These are phyloP conservation scores for Cantharellus cinnabarinus DNA, from an alignment of 768 basidiomycete species.

Conservation along the genomic window DNA sequence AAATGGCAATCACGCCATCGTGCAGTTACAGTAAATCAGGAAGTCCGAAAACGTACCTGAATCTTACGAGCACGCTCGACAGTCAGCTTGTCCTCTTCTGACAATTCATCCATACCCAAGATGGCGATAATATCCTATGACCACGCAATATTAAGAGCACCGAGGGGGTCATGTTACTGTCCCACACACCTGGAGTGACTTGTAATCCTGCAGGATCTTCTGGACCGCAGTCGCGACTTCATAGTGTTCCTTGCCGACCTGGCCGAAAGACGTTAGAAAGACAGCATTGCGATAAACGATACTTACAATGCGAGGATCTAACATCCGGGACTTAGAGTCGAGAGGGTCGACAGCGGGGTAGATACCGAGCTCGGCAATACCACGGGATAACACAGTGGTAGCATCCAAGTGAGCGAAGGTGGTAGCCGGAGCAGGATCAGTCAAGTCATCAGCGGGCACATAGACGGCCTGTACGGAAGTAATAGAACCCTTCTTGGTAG, in stretches of 20 bases:
- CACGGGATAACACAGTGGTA: slow-evolving; percentile 96
- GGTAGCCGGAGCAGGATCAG: slow-evolving; percentile 97
- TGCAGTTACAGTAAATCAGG: background rate
- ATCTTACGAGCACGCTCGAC: slow-evolving; percentile 43
- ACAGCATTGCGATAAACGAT: slow-evolving; percentile 2
- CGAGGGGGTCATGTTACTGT: background rate
- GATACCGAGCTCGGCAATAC: slow-evolving; percentile 97
- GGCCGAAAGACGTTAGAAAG: background rate
- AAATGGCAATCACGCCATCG: slow-evolving; percentile 93
- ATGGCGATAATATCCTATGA: slow-evolving; percentile 90
- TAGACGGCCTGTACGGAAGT: slow-evolving; percentile 99
- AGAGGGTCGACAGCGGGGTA: slow-evolving; percentile 99
- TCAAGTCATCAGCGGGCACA: slow-evolving; percentile 99
- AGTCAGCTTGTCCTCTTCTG: slow-evolving; percentile 98
- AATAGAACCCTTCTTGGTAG: slow-evolving; percentile 99
- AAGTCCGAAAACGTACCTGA: slow-evolving; percentile 19
- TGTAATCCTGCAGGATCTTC: slow-evolving; percentile 95
- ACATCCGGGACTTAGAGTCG: slow-evolving; percentile 98
- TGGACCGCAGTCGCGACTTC: slow-evolving; percentile 89
- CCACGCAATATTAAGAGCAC: background rate
- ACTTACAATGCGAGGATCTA: slow-evolving; percentile 94
- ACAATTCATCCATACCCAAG: slow-evolving; percentile 99
- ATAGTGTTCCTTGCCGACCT: slow-evolving; percentile 86
- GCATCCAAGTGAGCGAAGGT: slow-evolving; percentile 99
- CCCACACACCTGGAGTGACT: slow-evolving; percentile 47